These are phyloP conservation scores for Colletotrichum sidae DNA, from an alignment of 2,329 filamentous ascomycete genomes.

Conservation along the genomic window DNA sequence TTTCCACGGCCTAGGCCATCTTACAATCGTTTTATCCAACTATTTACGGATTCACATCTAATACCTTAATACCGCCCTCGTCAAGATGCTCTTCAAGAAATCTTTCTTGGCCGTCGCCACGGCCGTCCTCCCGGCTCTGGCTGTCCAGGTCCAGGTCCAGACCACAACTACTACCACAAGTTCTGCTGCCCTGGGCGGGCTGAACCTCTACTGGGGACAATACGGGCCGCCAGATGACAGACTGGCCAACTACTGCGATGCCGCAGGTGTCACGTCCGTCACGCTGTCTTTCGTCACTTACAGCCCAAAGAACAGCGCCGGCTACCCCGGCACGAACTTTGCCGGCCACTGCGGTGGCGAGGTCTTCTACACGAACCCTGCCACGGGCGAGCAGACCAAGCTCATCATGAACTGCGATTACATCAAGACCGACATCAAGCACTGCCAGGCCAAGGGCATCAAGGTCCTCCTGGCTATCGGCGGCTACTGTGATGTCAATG, in stretches of 20 bases:
- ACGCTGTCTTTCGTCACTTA: conserved; percentile 53
- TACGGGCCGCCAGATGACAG: conserved; percentile 41
- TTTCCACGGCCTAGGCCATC: conserved; percentile 48
- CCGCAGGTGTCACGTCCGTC: conserved; percentile 51
- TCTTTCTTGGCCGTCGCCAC: conserved; percentile 43
- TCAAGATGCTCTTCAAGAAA: conserved; percentile 41
- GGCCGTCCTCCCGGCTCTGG: conserved; percentile 37
- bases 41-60: conserved; percentile 21
- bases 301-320: conserved; percentile 50
- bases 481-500: conserved; percentile 43
- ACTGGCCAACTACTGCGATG: conserved; percentile 49
- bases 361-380: conserved; percentile 39
- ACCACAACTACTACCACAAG: neutral
- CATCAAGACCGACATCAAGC: conserved; percentile 53
- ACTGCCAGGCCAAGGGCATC: conserved; percentile 54
- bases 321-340: conserved; percentile 54
- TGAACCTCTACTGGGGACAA: conserved; percentile 59
- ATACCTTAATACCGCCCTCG: conserved; percentile 31
- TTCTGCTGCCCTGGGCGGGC: conserved; percentile 39
- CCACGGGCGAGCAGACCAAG: conserved; percentile 41
- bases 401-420: conserved; percentile 50
- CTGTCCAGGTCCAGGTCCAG: conserved; percentile 18
- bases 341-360: conserved; percentile 51
- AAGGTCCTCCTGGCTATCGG: conserved; percentile 58
- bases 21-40: conserved; percentile 46